Conservation (phyloP, 2,329 filamentous ascomycete genomes). For the Cladosporium sphaerospermum region DNA sequence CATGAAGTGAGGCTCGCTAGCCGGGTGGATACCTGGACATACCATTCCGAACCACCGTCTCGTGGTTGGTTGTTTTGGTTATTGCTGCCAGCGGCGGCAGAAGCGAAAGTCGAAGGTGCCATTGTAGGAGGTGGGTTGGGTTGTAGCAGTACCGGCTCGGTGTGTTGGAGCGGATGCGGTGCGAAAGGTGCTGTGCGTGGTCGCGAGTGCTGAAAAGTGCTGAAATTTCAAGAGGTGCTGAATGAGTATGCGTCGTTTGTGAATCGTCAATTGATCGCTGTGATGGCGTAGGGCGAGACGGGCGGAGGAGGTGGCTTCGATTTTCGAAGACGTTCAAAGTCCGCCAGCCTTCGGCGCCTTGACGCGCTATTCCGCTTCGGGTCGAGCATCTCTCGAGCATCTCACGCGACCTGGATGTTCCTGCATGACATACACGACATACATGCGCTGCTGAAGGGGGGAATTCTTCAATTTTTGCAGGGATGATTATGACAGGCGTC, state of each 20-base stretch:
- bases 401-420: not conserved
- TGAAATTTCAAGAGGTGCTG: not conserved
- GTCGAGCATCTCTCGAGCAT: not conserved
- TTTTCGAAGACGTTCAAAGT: not conserved
- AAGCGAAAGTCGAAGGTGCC: conserved; percentile 43
- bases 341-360: not conserved
- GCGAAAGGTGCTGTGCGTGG: not conserved
- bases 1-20: not conserved
- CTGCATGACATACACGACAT: not conserved
- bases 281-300: conserved; percentile 1
- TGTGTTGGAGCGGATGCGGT: not conserved
- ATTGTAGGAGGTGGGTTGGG: conserved; percentile 10
- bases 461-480: too few species aligned
- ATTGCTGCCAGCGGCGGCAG: conserved; percentile 42
- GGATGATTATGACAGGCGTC: not conserved
- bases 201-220: not conserved
- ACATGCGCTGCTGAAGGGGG: too few species aligned
- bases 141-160: not conserved
- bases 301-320: not conserved
- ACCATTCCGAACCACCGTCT: conserved; percentile 43
- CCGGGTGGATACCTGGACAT: conserved; percentile 23
- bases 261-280: not conserved
- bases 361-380: not conserved
- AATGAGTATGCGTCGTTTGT: not conserved
- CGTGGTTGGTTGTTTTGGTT: conserved; percentile 34